Percentiles rank a stretch among this genome's conserved stretches.
Conservation (phyloP, 2,329 filamentous ascomycete species). For the Colletotrichum falcatum region DNA sequence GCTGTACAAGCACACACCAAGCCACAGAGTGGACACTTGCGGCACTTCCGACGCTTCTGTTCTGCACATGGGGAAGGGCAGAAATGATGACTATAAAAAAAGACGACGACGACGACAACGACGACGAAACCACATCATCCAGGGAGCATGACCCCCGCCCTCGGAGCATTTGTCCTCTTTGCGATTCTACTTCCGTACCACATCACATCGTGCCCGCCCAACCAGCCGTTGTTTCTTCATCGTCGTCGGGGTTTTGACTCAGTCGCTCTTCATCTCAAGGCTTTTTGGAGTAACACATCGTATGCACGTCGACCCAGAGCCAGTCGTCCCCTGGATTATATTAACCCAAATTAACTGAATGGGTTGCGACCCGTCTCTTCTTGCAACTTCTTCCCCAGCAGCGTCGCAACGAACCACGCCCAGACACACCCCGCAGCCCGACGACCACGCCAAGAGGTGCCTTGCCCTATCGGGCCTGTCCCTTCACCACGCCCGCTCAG, state of each 20-base stretch:
- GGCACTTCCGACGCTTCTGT: conserved; percentile 26
- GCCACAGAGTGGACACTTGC: conserved; percentile 15
- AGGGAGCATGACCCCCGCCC: neutral
- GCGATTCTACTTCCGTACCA: conserved; percentile 11
- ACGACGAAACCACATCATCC: conserved; percentile 21
- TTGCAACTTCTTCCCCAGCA: conserved; percentile 33
- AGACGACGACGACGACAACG: neutral
- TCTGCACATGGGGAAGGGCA: conserved; percentile 1
- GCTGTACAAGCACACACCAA: conserved; percentile 7
- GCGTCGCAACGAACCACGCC: conserved; percentile 27
- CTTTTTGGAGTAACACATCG: conserved; percentile 8
- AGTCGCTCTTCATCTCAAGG: conserved; percentile 4
- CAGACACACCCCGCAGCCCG: conserved; percentile 21
- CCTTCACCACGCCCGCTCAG: conserved; percentile 11
- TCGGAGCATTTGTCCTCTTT: conserved; percentile 27
- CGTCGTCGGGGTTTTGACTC: conserved; percentile 35
- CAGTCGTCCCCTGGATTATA: conserved; percentile 33
- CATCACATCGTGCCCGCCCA: conserved; percentile 20
- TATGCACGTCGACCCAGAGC: neutral
- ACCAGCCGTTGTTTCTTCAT: conserved; percentile 10
- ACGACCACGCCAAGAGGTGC: conserved; percentile 19
- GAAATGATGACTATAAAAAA: neutral
- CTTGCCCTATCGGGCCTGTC: conserved; percentile 13
- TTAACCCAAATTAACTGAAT: conserved; percentile 35
- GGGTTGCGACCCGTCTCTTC: conserved; percentile 16